phyloP scores from a whole-genome alignment of 805 yeast species.

The Candida tammaniensis region DNA sequence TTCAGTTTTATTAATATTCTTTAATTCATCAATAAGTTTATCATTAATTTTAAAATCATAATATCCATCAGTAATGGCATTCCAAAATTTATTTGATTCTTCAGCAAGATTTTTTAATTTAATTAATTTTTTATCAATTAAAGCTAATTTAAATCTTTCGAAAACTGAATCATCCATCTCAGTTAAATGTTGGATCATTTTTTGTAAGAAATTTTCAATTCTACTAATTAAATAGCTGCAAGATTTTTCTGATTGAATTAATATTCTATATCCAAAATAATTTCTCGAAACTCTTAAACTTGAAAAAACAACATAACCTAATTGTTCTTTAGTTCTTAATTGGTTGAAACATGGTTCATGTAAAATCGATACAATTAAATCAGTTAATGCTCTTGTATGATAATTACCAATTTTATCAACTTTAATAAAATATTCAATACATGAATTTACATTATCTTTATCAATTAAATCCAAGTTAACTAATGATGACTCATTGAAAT shows the following conservation, averaged over 20 bases:
- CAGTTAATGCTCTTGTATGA: slow-evolving; percentile 48
- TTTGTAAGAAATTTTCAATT: slow-evolving; percentile 61
- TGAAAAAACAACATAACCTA: slow-evolving; percentile 91
- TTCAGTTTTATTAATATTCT: slow-evolving; percentile 53
- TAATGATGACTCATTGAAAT: slow-evolving; percentile 20
- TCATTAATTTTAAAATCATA: slow-evolving; percentile 68
- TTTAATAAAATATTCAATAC: slow-evolving; percentile 76
- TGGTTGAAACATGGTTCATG: slow-evolving; percentile 89
- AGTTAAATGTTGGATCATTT: slow-evolving; percentile 43
- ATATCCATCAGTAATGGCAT: slow-evolving; percentile 68
- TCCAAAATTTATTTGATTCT: slow-evolving; percentile 66
- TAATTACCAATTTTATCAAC: slow-evolving; percentile 42
- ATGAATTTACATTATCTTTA: slow-evolving; percentile 65
- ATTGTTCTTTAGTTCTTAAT: slow-evolving; percentile 88
- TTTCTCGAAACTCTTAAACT: slow-evolving; percentile 69
- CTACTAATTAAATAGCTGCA: slow-evolving; percentile 73
- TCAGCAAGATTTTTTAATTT: slow-evolving; percentile 76
- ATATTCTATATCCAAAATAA: slow-evolving; percentile 65
- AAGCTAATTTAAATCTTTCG: slow-evolving; percentile 63
- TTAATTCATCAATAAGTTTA: slow-evolving; percentile 55
- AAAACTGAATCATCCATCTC: slow-evolving; percentile 64
- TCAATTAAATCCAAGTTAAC: slow-evolving; percentile 12
- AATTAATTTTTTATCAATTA: slow-evolving; percentile 62
- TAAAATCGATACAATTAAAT: slow-evolving; percentile 66
- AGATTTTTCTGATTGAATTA: slow-evolving; percentile 81